Conservation (phyloP, 2,329 filamentous ascomycete species). For the Trichoderma sp. region DNA sequence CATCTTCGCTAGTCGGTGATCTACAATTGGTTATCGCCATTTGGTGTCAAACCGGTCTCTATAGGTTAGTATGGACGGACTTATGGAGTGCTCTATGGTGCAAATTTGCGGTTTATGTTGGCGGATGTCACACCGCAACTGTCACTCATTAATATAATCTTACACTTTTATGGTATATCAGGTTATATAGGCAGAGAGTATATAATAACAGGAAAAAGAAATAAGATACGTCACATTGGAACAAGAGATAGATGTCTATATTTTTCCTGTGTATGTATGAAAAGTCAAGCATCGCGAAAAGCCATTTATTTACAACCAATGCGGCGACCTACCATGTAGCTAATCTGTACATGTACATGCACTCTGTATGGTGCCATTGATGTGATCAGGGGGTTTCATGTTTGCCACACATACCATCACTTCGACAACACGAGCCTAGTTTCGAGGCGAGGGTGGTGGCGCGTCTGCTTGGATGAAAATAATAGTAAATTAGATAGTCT, state of each 20-base stretch:
- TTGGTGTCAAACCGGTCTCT: not conserved
- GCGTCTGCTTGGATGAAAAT: not conserved
- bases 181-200: no score
- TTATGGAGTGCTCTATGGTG: not conserved
- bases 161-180: no score
- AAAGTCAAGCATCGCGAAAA: not conserved
- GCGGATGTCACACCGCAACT: no score
- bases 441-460: not conserved
- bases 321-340: not conserved
- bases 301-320: not conserved
- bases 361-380: no score
- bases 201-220: no score
- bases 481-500: not conserved
- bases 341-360: not conserved
- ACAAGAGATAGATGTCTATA: not conserved
- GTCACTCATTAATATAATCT: no score
- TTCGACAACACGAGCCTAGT: not conserved
- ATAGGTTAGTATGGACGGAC: not conserved
- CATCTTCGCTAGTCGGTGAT: not conserved
- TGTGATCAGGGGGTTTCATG: not conserved
- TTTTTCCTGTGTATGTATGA: not conserved
- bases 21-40: not conserved
- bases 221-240: not conserved
- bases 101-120: no score
- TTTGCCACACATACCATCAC: not conserved